Evolutionary conservation across 164 flowering plant genomes (phyloP).

Genomic region (Aristolochia californica): DNA sequence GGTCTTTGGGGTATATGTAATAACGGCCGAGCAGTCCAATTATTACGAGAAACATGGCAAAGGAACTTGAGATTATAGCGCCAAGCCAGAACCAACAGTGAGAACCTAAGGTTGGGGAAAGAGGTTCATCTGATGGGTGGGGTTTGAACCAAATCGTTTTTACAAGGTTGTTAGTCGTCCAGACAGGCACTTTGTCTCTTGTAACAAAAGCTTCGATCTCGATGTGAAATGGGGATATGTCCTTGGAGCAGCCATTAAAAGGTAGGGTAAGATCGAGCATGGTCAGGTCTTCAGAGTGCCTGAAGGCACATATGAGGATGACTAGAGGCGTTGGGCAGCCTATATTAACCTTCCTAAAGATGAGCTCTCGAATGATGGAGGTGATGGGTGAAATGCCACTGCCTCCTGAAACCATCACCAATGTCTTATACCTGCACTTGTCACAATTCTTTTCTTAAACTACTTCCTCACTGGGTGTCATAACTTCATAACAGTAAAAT

Average conservation of each 20-base stretch:
- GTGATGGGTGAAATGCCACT: slow-evolving; percentile 80
- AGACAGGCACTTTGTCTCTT: slow-evolving; percentile 35
- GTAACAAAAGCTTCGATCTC: slow-evolving; percentile 52
- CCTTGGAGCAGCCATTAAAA: slow-evolving; percentile 18
- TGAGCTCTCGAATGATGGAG: slow-evolving; percentile 57
- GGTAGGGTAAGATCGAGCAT: slow-evolving; percentile 71
- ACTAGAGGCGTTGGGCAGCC: slow-evolving; percentile 34
- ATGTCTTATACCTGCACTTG: slow-evolving; percentile 48
- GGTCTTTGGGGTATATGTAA: slow-evolving; percentile 63
- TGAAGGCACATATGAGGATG: slow-evolving; percentile 46
- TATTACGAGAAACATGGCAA: slow-evolving; percentile 43
- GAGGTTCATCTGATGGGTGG: slow-evolving; percentile 31
- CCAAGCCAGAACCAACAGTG: slow-evolving; percentile 75
- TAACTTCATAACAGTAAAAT: too few species aligned
- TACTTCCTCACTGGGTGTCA: too few species aligned
- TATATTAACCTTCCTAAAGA: slow-evolving; percentile 15
- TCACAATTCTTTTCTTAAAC: too few species aligned
- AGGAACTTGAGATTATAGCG: slow-evolving; percentile 55
- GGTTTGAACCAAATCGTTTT: slow-evolving; percentile 60
- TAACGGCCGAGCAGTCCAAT: slow-evolving; percentile 36
- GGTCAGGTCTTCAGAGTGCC: slow-evolving; percentile 43
- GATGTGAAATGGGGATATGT: slow-evolving; percentile 31
- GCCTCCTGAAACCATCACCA: slow-evolving; percentile 82
- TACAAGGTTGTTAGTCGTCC: slow-evolving; percentile 9
- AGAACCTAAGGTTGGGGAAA: slow-evolving; percentile 50